These are phyloP conservation scores for Lachnellula cervina DNA, from an alignment of 2,329 filamentous ascomycete genomes.

Conservation along the genomic window DNA sequence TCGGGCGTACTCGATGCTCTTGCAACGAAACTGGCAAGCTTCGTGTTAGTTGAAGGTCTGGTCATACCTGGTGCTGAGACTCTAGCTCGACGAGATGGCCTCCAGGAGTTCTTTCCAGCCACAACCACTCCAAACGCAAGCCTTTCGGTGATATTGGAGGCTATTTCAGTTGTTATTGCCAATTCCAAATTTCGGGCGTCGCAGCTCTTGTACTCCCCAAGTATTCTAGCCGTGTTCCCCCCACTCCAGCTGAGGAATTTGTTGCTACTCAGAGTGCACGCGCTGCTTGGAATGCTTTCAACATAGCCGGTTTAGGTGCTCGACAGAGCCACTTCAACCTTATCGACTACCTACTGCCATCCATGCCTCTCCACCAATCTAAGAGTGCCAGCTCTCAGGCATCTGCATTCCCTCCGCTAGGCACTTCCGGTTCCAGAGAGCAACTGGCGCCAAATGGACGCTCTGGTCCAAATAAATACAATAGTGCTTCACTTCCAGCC, in stretches of 20 bases:
- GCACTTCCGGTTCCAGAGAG: conserved; percentile 39
- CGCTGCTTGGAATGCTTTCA: conserved; percentile 48
- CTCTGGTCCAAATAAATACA: conserved; percentile 16
- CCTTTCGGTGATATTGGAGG: conserved; percentile 68
- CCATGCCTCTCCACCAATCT: conserved; percentile 41
- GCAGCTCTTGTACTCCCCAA: conserved; percentile 63
- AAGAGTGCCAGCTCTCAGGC: conserved; percentile 32
- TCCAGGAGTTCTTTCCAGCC: conserved; percentile 54
- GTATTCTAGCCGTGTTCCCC: conserved; percentile 64
- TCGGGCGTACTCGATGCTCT: conserved; percentile 74
- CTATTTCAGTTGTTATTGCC: conserved; percentile 70
- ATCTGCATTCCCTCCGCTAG: conserved; percentile 51
- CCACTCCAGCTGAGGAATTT: conserved; percentile 43
- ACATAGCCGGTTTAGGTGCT: conserved; percentile 43
- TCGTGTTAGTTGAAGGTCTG: conserved; percentile 62
- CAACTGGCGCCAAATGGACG: conserved; percentile 27
- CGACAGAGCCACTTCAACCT: conserved; percentile 42
- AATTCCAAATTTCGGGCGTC: conserved; percentile 75
- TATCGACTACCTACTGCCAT: conserved; percentile 62
- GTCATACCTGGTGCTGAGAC: conserved; percentile 62
- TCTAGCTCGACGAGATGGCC: conserved; percentile 47
- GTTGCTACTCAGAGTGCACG: conserved; percentile 44
- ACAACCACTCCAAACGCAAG: conserved; percentile 55
- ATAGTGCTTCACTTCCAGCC: conserved; percentile 12
- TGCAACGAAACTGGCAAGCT: conserved; percentile 66